Evolutionary conservation across 108 stramenopile species (phyloP).

Genomic region (Nannochloropsis oceanica): DNA sequence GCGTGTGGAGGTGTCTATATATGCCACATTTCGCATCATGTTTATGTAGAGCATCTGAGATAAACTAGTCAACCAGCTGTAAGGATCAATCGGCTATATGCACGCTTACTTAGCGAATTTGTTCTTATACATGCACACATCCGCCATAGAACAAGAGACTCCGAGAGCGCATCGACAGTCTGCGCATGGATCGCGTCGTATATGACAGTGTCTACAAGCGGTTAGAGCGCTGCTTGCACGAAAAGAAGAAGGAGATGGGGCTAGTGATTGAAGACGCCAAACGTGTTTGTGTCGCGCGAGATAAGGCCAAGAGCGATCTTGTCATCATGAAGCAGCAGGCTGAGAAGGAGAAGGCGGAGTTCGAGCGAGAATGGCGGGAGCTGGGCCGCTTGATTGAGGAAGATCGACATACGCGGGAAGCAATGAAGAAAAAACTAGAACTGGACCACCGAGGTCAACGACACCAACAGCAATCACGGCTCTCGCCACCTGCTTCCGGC

Average conservation of each 20-base stretch:
- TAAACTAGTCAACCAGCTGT: too few relatives aligned
- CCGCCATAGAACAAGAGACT: constrained; percentile 35
- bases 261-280: constrained; percentile 45
- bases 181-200: constrained; percentile 44
- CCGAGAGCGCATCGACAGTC: constrained; percentile 36
- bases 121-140: neutral
- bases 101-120: too few relatives aligned
- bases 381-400: constrained; percentile 38
- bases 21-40: too few relatives aligned
- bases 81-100: too few relatives aligned
- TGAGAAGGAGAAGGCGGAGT: constrained; percentile 38
- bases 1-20: too few relatives aligned
- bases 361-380: constrained; percentile 40
- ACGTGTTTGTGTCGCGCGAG: constrained; percentile 37
- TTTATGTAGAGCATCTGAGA: too few relatives aligned
- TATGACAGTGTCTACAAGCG: constrained; percentile 50
- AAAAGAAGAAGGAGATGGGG: constrained; percentile 48
- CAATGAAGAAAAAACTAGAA: neutral
- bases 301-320: constrained; percentile 42
- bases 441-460: neutral
- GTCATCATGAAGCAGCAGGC: constrained; percentile 34
- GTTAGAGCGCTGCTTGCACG: constrained; percentile 43
- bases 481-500: neutral
- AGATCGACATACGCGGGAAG: constrained; percentile 12
- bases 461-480: neutral